phyloP scores from a whole-genome alignment of 768 basidiomycete genomes.

The Pholiota microspora region DNA sequence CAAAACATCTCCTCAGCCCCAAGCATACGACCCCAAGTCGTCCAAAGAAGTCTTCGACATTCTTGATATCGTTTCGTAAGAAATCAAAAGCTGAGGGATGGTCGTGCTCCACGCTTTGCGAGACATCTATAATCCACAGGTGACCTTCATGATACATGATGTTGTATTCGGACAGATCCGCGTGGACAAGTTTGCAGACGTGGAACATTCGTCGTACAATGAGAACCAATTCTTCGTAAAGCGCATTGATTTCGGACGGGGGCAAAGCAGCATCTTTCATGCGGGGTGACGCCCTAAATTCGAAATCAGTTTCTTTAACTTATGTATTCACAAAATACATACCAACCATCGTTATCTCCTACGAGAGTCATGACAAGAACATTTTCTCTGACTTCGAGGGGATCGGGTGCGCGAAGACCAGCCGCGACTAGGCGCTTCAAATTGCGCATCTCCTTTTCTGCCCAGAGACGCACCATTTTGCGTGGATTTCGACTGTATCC shows the following conservation, averaged over 20 bases:
- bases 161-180: conserved; percentile 98
- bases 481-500: conserved; percentile 93
- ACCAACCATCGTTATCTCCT: conserved; percentile 82
- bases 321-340: conserved; percentile 24
- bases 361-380: conserved; percentile 95
- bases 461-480: conserved; percentile 99
- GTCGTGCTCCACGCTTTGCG: conserved; percentile 98
- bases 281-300: conserved; percentile 81
- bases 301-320: neutral
- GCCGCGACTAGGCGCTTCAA: conserved; percentile 80
- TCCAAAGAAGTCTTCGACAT: conserved; percentile 90
- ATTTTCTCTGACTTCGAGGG: conserved; percentile 93
- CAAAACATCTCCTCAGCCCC: conserved; percentile 81
- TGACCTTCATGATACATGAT: conserved; percentile 83
- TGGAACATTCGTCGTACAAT: conserved; percentile 84
- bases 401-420: conserved; percentile 84
- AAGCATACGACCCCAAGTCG: conserved; percentile 72
- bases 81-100: conserved; percentile 97
- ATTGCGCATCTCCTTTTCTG: conserved; percentile 99
- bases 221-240: conserved; percentile 82
- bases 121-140: conserved; percentile 95
- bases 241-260: conserved; percentile 42
- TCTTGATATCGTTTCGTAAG: conserved; percentile 86
- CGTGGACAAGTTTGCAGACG: conserved; percentile 91
- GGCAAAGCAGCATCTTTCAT: conserved; percentile 80